Base-by-base conservation (phyloP, 75 land plant species). In the Picea sitchensis region DNA sequence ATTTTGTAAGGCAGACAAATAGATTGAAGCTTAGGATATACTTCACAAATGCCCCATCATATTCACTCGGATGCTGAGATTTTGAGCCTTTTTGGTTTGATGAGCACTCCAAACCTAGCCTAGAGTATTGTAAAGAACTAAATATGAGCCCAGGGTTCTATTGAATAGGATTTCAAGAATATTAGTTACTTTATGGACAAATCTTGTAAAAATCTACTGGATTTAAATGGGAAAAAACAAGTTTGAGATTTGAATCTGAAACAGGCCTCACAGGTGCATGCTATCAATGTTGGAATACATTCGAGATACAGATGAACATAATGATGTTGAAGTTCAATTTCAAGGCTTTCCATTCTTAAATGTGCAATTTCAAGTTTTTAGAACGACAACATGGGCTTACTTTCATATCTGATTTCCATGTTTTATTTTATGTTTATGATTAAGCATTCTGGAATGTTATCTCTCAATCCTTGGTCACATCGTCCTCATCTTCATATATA, bases 41-140 rank as follows among this genome's bases (percentile, higher is more conserved):
- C 88, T 92, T 12, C 90, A 79, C 44, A 91, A 81, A 67, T 87
- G 87, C 93, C 93, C 61, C 91, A 82, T 81, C 91, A 87, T 79
- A 84, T 91, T 74, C 89, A 89, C 3, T 80, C 80, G 18, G 80
- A 91, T 83, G 14, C 34, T 14, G 85, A 84, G 41, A 76, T 91
- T 32, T 47, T 65, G 13, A 74, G 74, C 11, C 84, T 86, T 3
- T 91, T 91, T 85, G 89, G 87, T 36, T 87, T 85, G 18, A 51
- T 69, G 78, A 81, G 81, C 59, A 62, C 84, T 62, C 62, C 54
- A 8, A 61, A 76, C 65, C 62, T 51, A 57, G 79, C 78, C 51
- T 71, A 36, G 47, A 38, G 18, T 44, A 69, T 44, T 67, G 32
- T 9, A 34, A 36, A 34, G 72, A 67, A 4, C 13, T 3, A 36